These are phyloP conservation scores for Talaromyces sp. DNA, from an alignment of 2,329 filamentous ascomycete genomes.

Conservation along the genomic window DNA sequence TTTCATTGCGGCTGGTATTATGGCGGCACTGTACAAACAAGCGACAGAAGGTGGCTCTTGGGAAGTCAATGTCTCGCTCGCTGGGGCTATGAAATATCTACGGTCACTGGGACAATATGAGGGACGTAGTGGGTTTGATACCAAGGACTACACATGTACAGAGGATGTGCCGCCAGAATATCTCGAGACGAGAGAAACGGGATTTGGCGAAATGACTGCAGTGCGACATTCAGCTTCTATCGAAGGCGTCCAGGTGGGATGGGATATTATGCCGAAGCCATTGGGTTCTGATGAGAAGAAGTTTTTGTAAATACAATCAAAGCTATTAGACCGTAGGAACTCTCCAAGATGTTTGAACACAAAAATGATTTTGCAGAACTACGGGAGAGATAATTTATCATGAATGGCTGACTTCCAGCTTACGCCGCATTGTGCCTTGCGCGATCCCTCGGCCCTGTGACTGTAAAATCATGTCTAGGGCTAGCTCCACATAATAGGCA, in stretches of 20 bases:
- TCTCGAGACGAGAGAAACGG: conserved; percentile 46
- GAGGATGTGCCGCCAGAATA: conserved; percentile 33
- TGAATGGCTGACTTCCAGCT: too few relatives aligned
- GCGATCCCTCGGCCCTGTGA: too few relatives aligned
- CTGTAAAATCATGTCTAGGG: too few relatives aligned
- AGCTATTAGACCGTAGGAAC: too few relatives aligned
- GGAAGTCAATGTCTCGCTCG: conserved; percentile 55
- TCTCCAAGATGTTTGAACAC: too few relatives aligned
- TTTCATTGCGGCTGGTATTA: conserved; percentile 53
- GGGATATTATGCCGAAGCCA: conserved; percentile 52
- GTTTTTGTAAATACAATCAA: neutral
- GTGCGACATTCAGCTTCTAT: conserved; percentile 50
- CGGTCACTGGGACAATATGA: conserved; percentile 53
- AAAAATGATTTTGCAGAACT: too few relatives aligned
- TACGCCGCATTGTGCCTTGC: too few relatives aligned
- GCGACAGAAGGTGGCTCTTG: conserved; percentile 48
- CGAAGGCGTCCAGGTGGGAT: conserved; percentile 46
- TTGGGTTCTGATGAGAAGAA: conserved; percentile 44
- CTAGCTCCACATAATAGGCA: too few relatives aligned
- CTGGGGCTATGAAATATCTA: conserved; percentile 56
- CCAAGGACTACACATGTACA: conserved; percentile 30
- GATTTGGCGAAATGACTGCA: conserved; percentile 48
- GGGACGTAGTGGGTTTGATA: conserved; percentile 45
- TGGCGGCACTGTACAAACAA: conserved; percentile 51
- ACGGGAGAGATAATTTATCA: too few relatives aligned